Conservation (phyloP, 2,329 filamentous ascomycete species). For the Bretziella fagacearum region DNA sequence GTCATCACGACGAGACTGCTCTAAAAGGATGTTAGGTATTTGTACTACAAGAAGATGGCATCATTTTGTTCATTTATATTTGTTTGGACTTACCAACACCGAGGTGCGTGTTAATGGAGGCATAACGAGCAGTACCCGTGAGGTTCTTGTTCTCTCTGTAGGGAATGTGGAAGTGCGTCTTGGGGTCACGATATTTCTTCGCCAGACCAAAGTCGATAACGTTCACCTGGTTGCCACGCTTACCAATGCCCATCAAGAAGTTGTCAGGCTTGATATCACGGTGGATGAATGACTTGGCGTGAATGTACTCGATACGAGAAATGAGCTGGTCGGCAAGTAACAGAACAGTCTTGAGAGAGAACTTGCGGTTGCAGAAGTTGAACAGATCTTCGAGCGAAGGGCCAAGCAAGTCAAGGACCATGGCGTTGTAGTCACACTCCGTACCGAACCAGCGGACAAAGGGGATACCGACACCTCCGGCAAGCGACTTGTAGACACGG, state of each 20-base stretch:
- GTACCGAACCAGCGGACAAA: conserved; percentile 99
- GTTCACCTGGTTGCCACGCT: conserved; percentile 98
- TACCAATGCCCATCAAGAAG: conserved; percentile 98
- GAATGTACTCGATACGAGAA: conserved; percentile 98
- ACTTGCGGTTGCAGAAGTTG: conserved; percentile 99
- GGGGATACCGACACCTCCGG: conserved; percentile 91
- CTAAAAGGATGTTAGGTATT: conserved; percentile 21
- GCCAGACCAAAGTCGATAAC: conserved; percentile 98
- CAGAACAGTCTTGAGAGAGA: conserved; percentile 95
- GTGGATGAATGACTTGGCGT: conserved; percentile 98
- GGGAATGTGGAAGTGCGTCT: conserved; percentile 98
- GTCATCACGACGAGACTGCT: conserved; percentile 97
- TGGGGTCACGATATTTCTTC: conserved; percentile 99
- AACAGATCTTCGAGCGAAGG: conserved; percentile 94
- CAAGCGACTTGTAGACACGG: conserved; percentile 76
- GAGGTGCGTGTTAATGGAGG: conserved; percentile 95
- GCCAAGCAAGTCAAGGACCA: conserved; percentile 94
- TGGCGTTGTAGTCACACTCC: conserved; percentile 99
- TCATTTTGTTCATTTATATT: not conserved
- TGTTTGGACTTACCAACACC: conserved; percentile 67
- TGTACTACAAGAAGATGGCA: not conserved
- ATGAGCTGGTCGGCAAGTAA: conserved; percentile 95
- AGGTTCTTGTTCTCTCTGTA: conserved; percentile 99
- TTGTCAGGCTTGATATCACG: conserved; percentile 99
- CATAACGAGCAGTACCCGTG: conserved; percentile 95